A percentile compares a stretch with the other conserved stretches of the same genome.
Conservation (phyloP, 805 yeast species). For the Hanseniaspora guilliermondii region DNA sequence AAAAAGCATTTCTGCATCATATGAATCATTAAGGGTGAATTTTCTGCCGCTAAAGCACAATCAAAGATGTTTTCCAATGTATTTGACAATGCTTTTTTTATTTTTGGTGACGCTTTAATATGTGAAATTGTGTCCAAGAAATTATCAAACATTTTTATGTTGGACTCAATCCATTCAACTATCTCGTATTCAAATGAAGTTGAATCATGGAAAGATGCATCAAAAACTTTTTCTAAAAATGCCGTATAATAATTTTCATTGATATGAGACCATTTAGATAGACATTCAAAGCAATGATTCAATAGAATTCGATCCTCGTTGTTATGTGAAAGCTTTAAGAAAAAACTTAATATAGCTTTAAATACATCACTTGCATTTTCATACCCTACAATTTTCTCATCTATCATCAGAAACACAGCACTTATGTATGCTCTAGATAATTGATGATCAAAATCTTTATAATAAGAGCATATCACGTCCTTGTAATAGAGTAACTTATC, state of each 20-base stretch:
- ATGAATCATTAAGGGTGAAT: neutral
- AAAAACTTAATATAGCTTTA: neutral
- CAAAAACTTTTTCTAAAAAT: neutral
- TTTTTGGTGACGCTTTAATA: neutral
- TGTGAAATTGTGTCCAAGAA: neutral
- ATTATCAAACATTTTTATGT: conserved; percentile 2
- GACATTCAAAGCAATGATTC: neutral
- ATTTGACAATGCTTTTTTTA: neutral
- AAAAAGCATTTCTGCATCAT: conserved; percentile 3
- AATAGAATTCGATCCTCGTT: neutral
- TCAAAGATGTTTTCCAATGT: neutral
- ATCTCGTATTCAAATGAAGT: neutral
- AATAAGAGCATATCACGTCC: neutral
- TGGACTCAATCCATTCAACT: conserved; percentile 1
- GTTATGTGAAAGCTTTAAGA: neutral
- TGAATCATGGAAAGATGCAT: neutral
- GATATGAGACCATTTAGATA: neutral
- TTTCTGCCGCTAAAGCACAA: neutral
- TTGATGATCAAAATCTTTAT: neutral
- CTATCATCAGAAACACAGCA: neutral
- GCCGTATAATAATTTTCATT: neutral
- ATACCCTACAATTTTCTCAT: neutral
- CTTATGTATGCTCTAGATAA: neutral
- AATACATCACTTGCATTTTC: neutral
- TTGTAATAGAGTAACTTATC: neutral